A percentile compares a stretch with the other conserved stretches of the same genome.
These are phyloP conservation scores for Friedmanniomyces simplex DNA, from an alignment of 495 filamentous ascomycete species.

Conservation along the genomic window DNA sequence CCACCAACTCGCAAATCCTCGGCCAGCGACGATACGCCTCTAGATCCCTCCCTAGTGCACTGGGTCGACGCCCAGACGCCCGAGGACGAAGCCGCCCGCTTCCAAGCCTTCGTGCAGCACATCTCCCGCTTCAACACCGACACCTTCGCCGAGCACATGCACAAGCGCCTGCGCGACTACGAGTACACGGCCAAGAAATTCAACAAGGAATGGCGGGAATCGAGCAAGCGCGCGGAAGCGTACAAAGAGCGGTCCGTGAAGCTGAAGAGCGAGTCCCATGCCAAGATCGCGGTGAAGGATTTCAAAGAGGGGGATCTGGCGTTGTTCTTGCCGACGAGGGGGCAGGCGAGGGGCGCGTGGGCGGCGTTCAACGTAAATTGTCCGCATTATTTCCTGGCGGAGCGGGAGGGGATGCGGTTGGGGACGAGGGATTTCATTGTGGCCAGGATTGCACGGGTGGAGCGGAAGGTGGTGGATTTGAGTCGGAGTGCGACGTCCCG, in stretches of 20 bases:
- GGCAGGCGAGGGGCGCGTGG: slow-evolving; percentile 90
- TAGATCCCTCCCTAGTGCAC: slow-evolving; percentile 56
- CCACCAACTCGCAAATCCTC: slow-evolving; percentile 32
- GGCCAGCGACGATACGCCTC: slow-evolving; percentile 30
- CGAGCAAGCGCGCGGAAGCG: slow-evolving; percentile 28
- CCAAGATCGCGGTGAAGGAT: slow-evolving; percentile 91
- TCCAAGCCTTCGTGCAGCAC: slow-evolving; percentile 56
- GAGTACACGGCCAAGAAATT: slow-evolving; percentile 83
- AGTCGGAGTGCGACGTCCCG: slow-evolving; percentile 56
- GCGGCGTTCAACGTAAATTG: slow-evolving; percentile 96
- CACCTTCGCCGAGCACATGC: slow-evolving; percentile 66
- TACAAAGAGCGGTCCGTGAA: slow-evolving; percentile 83
- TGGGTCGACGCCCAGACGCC: slow-evolving; percentile 66
- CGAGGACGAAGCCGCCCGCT: slow-evolving; percentile 59
- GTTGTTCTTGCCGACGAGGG: slow-evolving; percentile 87
- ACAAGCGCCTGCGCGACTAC: slow-evolving; percentile 78
- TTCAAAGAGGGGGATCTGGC: slow-evolving; percentile 97
- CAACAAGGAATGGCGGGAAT: slow-evolving; percentile 64
- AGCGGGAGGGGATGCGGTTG: slow-evolving; percentile 81
- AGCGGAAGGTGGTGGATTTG: slow-evolving; percentile 88
- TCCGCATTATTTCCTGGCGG: slow-evolving; percentile 91
- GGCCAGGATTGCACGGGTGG: slow-evolving; percentile 82
- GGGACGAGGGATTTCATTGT: slow-evolving; percentile 82
- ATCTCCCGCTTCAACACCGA: slow-evolving; percentile 72
- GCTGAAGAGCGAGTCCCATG: slow-evolving; percentile 77